Conservation (phyloP, 495 filamentous ascomycete genomes). For the Aeminium ludgeri region DNA sequence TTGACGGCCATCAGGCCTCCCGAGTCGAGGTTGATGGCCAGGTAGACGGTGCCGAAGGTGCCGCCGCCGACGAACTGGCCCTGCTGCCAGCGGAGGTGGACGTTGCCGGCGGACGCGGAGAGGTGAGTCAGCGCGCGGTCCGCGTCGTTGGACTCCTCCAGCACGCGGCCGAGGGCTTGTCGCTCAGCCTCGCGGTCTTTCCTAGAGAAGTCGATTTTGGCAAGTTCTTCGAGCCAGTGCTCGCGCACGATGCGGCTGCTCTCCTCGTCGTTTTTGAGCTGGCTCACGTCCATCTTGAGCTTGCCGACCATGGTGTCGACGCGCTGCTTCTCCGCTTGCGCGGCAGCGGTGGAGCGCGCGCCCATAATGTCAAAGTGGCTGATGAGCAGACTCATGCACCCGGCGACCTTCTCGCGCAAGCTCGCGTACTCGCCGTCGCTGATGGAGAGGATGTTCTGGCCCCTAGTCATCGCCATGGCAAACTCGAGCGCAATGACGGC, state of each 20-base stretch:
- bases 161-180: slow-evolving; percentile 70
- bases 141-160: slow-evolving; percentile 88
- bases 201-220: slow-evolving; percentile 57
- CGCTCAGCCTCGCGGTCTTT: slow-evolving; percentile 73
- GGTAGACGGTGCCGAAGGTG: slow-evolving; percentile 93
- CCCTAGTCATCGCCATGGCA: slow-evolving; percentile 89
- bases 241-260: slow-evolving; percentile 54
- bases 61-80: slow-evolving; percentile 93
- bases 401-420: slow-evolving; percentile 74
- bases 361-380: slow-evolving; percentile 99
- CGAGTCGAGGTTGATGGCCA: slow-evolving; percentile 89
- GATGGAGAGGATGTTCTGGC: slow-evolving; percentile 74
- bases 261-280: slow-evolving; percentile 71
- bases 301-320: slow-evolving; percentile 62
- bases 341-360: slow-evolving; percentile 77
- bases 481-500: slow-evolving; percentile 89
- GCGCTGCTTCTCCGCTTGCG: slow-evolving; percentile 74
- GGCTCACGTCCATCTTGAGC: slow-evolving; percentile 54
- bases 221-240: slow-evolving; percentile 51
- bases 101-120: slow-evolving; percentile 84
- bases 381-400: slow-evolving; percentile 93
- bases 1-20: slow-evolving; percentile 97
- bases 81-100: slow-evolving; percentile 92
- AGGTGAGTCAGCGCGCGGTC: slow-evolving; percentile 87
- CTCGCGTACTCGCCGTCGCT: slow-evolving; percentile 69